A percentile compares a stretch with the other conserved stretches of the same genome.
phyloP scores from a whole-genome alignment of 2,329 filamentous ascomycete species.

The Sclerotinia trifoliorum region DNA sequence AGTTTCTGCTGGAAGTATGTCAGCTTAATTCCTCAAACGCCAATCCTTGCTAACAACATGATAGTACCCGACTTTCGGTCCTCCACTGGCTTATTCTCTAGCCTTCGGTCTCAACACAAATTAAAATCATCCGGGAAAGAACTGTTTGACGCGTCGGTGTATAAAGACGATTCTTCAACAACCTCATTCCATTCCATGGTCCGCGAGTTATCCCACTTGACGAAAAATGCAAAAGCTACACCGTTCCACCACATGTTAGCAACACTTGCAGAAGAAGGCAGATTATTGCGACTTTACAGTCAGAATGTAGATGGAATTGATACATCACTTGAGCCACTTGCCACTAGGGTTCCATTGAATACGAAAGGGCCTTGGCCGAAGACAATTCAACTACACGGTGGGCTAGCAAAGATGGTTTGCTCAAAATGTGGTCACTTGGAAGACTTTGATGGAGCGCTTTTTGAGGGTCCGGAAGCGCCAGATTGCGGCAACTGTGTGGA shows the following conservation, averaged over 20 bases:
- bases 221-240: constrained; percentile 75
- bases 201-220: constrained; percentile 77
- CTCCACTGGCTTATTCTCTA: constrained; percentile 82
- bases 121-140: constrained; percentile 92
- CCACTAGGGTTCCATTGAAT: constrained; percentile 77
- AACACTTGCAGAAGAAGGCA: constrained; percentile 81
- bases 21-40: constrained; percentile 29
- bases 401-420: constrained; percentile 94
- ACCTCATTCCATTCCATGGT: constrained; percentile 96
- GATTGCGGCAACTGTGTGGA: constrained; percentile 72
- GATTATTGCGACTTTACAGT: constrained; percentile 85
- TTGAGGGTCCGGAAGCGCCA: constrained; percentile 80
- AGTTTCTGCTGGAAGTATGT: constrained; percentile 86
- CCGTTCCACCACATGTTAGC: constrained; percentile 92
- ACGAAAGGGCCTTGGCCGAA: constrained; percentile 88
- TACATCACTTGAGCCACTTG: constrained; percentile 74
- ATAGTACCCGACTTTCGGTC: constrained; percentile 94
- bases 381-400: constrained; percentile 91
- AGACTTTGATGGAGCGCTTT: constrained; percentile 74
- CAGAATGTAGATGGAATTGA: constrained; percentile 98
- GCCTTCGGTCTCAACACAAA: constrained; percentile 81
- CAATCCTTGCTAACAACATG: constrained; percentile 26
- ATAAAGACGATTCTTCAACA: constrained; percentile 86
- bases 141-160: constrained; percentile 95
- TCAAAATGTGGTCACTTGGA: constrained; percentile 81